These are phyloP conservation scores for Aegilops longissima DNA, from an alignment of 176 grass and related monocot genomes.

Conservation along the genomic window DNA sequence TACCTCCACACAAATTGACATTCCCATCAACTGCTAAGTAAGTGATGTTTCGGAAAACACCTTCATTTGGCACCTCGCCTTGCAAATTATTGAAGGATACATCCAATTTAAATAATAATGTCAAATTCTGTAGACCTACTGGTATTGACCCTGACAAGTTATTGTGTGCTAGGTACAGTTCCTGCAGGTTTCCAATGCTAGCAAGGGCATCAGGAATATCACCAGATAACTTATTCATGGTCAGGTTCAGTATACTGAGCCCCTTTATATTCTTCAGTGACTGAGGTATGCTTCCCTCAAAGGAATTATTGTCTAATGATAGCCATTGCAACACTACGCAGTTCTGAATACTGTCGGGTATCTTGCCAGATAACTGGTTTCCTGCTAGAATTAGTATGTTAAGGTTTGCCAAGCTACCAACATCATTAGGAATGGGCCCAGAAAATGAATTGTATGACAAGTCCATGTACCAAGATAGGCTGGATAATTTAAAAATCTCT, in stretches of 20 bases:
- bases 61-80: background rate
- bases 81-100: constrained; percentile 25
- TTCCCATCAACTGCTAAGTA: constrained; percentile 2
- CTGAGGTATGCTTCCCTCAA: constrained; percentile 6
- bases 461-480: background rate
- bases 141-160: constrained; percentile 5
- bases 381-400: constrained; percentile 1
- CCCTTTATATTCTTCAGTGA: constrained; percentile 5
- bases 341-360: constrained; percentile 5
- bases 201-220: background rate
- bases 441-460: constrained; percentile 10
- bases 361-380: constrained; percentile 15
- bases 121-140: background rate
- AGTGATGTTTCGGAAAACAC: background rate
- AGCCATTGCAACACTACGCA: constrained; percentile 10
- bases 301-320: constrained; percentile 1
- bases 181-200: constrained; percentile 2
- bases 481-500: background rate
- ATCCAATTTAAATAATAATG: background rate
- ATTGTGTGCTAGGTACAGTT: constrained; percentile 17
- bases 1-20: background rate
- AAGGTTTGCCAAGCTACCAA: constrained; percentile 3
- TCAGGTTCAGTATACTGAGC: background rate
- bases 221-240: constrained; percentile 13
- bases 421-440: background rate